A percentile compares a stretch with the other conserved stretches of the same genome.
Evolutionary conservation across 352 stramenopile genomes (phyloP).

Genomic region (Phytopythium sindhum): DNA sequence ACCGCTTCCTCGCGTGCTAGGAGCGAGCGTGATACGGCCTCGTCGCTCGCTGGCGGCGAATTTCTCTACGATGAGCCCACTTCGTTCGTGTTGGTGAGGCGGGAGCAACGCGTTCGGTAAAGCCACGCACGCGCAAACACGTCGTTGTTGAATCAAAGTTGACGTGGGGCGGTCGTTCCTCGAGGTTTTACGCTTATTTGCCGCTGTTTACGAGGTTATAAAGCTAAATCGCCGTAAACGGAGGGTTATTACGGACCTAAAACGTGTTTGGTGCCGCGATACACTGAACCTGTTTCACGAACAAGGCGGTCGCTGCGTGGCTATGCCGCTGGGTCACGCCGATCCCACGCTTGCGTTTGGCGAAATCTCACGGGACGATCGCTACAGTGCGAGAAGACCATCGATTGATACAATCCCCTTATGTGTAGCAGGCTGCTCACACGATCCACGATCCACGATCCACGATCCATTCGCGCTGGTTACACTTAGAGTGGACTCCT

Average conservation of each 20-base stretch:
- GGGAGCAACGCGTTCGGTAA: neutral
- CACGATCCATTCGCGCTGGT: neutral
- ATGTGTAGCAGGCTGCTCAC: too few species aligned
- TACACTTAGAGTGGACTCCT: neutral
- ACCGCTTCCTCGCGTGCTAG: neutral
- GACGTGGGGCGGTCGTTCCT: neutral
- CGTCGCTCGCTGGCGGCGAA: neutral
- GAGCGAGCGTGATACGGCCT: neutral
- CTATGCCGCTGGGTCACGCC: slow-evolving; percentile 2
- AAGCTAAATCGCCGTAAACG: neutral
- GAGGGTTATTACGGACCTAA: neutral
- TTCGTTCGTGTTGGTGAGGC: neutral
- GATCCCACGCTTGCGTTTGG: neutral
- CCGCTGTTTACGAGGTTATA: too few species aligned
- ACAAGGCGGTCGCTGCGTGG: neutral
- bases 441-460: too few species aligned
- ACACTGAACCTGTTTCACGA: too few species aligned
- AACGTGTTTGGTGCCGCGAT: neutral
- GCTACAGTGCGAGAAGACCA: too few species aligned
- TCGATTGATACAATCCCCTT: too few species aligned
- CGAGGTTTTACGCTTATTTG: too few species aligned
- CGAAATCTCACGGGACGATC: neutral
- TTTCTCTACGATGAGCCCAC: neutral
- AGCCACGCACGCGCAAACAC: slow-evolving; percentile 2
- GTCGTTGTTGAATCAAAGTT: neutral